phyloP scores from a whole-genome alignment of 495 filamentous ascomycete genomes.

The Podospora fimiseda region DNA sequence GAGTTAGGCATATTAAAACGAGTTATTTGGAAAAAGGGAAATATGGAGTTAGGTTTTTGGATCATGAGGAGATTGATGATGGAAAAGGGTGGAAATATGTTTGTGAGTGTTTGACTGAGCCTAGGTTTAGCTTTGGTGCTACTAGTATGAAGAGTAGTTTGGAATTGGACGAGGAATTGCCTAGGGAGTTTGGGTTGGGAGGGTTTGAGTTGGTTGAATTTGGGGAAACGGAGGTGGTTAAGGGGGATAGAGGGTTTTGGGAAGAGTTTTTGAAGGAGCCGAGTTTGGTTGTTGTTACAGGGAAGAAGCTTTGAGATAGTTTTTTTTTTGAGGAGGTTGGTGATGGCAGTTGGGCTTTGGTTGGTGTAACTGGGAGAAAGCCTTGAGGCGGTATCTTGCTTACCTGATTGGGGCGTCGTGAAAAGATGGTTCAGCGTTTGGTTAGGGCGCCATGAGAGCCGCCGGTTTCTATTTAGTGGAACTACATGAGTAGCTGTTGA shows the following conservation, averaged over 20 bases:
- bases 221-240: constrained; percentile 15
- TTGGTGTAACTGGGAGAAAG: no score
- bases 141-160: constrained; percentile 2
- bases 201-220: constrained; percentile 15
- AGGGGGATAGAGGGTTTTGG: constrained; percentile 23
- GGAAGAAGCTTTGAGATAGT: not conserved
- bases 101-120: not conserved
- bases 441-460: no score
- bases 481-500: no score
- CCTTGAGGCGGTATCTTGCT: no score
- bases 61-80: constrained; percentile 16
- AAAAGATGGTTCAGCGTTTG: no score
- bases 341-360: no score
- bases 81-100: constrained; percentile 15
- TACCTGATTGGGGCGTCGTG: no score
- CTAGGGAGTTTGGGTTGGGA: constrained; percentile 10
- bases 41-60: constrained; percentile 16
- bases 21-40: constrained; percentile 10
- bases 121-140: constrained; percentile 15
- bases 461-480: no score
- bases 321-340: no score
- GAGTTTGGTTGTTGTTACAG: constrained; percentile 11
- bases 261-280: constrained; percentile 20
- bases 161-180: constrained; percentile 15
- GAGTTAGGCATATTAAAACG: constrained; percentile 7